Conservation (phyloP, 495 filamentous ascomycete genomes). For the Talaromyces stipitatus region DNA sequence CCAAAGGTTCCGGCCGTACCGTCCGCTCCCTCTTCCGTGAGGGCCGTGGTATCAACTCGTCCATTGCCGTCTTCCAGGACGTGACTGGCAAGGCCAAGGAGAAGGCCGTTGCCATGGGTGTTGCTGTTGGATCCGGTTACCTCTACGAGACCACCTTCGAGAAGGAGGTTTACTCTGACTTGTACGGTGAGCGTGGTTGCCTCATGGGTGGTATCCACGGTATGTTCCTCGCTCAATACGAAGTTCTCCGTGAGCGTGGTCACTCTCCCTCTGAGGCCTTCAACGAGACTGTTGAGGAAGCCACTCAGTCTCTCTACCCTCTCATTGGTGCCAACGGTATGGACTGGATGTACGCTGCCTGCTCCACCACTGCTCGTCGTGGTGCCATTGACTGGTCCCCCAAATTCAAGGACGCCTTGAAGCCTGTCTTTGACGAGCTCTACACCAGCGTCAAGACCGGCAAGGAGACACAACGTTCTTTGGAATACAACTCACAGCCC, state of each 20-base stretch:
- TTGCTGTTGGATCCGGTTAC: conserved; percentile 93
- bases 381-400: conserved; percentile 98
- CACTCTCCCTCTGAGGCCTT: conserved; percentile 97
- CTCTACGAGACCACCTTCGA: conserved; percentile 99
- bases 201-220: conserved; percentile 99
- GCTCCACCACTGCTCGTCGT: conserved; percentile 95
- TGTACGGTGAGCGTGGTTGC: conserved; percentile 99
- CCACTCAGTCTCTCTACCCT: conserved; percentile 94
- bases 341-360: conserved; percentile 99
- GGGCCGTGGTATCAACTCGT: conserved; percentile 98
- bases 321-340: conserved; percentile 94
- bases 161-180: conserved; percentile 99
- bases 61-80: conserved; percentile 96
- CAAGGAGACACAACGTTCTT: conserved; percentile 83
- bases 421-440: conserved; percentile 95
- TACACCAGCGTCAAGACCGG: conserved; percentile 87
- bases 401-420: conserved; percentile 89
- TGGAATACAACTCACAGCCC: conserved; percentile 89
- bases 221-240: conserved; percentile 99
- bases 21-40: conserved; percentile 96
- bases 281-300: conserved; percentile 99
- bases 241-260: conserved; percentile 96
- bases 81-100: conserved; percentile 97
- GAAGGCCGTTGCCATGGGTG: conserved; percentile 94
- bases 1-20: conserved; percentile 97